Base-by-base conservation (phyloP, 495 filamentous ascomycete genomes). In the Penicillium maclennaniae region DNA sequence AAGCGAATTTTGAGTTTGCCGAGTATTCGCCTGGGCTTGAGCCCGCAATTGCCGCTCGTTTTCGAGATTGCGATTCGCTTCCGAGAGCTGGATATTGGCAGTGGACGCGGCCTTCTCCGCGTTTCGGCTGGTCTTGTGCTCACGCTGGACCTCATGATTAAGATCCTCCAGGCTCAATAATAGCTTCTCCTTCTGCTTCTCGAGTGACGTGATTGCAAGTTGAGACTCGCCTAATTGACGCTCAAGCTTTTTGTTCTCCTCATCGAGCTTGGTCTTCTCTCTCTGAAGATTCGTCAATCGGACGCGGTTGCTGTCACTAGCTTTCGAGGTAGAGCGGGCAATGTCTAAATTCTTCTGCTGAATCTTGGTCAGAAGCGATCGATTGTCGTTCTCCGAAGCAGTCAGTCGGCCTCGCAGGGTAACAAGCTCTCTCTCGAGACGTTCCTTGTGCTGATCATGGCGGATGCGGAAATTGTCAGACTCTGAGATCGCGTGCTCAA, bases 291-390 rank as follows among this genome's bases (percentile, higher is more conserved):
- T 84, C 17, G 81, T 66, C 52, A 97, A 72, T 43, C 91, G 86
- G n/a, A 84, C 79, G 17, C 91, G 83, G 41, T 92, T 89, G 50
- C 82, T 87, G 51, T 98, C 93, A 49, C 82, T 89, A 25, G 89
- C 93, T 51, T 83, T 85, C 3, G 92, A 95, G 54, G 82, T 89
- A 5, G 93, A 92, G 38, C 95, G 80, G 26, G 91, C 92, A 64
- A 98, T 93, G 64, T 98, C 93, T 7, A 98, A 83, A 41, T 95
- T 95, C 79, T 98, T 98, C 61, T 97, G 92, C 59, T 98, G 93
- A 10, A 98, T 79, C 69, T 97, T 97, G 65, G 96, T 98, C 43
- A 97, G 78, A 0, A 98, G 76, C 34, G 91, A 85, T n/a, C 89
- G 86, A 61, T 97, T 97, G 70, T 97, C 93, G 62, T 97, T 97